Conservation (phyloP, 2,329 filamentous ascomycete species). For the Aureobasidium sp. region DNA sequence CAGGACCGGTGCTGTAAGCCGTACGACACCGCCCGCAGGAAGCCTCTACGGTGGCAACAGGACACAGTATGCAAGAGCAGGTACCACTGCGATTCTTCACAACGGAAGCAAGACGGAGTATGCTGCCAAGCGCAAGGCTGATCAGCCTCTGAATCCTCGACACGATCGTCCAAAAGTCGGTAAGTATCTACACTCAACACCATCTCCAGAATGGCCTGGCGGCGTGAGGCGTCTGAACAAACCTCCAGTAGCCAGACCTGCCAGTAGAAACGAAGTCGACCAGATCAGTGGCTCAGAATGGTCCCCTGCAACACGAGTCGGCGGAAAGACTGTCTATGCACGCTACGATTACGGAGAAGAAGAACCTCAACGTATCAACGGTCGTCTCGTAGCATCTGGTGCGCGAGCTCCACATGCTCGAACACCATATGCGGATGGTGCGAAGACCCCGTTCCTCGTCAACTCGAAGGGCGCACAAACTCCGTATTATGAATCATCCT, state of each 20-base stretch:
- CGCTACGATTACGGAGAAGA: background rate
- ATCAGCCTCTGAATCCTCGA: background rate
- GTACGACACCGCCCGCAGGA: background rate
- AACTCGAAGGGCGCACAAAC: background rate
- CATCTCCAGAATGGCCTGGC: slow-evolving; percentile 7
- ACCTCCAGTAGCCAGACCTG: background rate
- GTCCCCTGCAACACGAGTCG: background rate
- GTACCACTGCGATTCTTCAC: background rate
- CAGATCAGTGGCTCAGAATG: background rate
- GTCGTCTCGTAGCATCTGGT: background rate
- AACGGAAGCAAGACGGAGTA: background rate
- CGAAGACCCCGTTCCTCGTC: background rate
- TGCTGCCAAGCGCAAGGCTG: background rate
- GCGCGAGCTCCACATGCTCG: background rate
- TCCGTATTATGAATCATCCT: background rate
- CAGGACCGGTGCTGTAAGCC: background rate
- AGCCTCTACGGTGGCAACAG: background rate
- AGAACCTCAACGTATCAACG: background rate
- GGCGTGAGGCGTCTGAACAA: background rate
- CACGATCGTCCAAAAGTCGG: slow-evolving; percentile 3
- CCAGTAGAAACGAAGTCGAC: background rate
- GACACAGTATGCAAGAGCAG: background rate
- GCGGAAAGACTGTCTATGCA: slow-evolving; percentile 3
- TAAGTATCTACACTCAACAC: slow-evolving; percentile 7
- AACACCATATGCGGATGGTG: background rate